Base-by-base conservation (phyloP, 2,329 filamentous ascomycete species). In the Rutstroemia sp. region DNA sequence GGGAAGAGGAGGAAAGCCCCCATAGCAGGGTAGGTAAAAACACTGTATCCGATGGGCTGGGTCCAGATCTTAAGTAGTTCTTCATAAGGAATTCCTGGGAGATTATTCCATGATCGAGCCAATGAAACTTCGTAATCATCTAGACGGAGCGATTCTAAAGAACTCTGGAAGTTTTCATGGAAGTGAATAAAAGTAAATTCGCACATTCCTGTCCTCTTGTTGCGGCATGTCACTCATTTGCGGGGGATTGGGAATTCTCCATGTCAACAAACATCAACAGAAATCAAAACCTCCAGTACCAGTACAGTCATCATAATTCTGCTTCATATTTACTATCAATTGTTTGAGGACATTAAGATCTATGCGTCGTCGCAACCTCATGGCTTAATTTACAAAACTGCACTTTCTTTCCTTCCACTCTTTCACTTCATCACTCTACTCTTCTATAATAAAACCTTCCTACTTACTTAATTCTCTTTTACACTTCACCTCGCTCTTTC, bases 251-350 rank as follows among this genome's bases (percentile, higher is more conserved):
- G 38, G 47, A 56, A 45, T 56, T 25, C 38, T 56, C 25, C 5
- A 25, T 56, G 39, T 56, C 48, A 56, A 56, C 53, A 56, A 55
- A 51, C 38, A 55, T 55, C 40, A 45, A 51, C 38, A 56, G 5
- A 38, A 38, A 45, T 44, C 38, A 56, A 49, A 40, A 23, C 9
- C 30, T 38, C 48, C 51, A 40, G 30, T 34, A 47, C n/a, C 39
- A 42, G 14, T 17, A 42, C n/a, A 42, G 39, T 10, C n/a, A 42
- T 9, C 21, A 44, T 8, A 44, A 44, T 44, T 44, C n/a, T 44
- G 6, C 21, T 44, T 23, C 17, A 10, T 21, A 12, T 23, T 21
- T 12, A 44, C 10, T 19, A 19, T 44, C 10, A 9, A 5, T 19
- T 12, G 21, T 10, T 19, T 4, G 21, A 17, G 39, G 21, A 12